phyloP scores from a whole-genome alignment of 2,329 filamentous ascomycete genomes.

The Didymella pomorum region DNA sequence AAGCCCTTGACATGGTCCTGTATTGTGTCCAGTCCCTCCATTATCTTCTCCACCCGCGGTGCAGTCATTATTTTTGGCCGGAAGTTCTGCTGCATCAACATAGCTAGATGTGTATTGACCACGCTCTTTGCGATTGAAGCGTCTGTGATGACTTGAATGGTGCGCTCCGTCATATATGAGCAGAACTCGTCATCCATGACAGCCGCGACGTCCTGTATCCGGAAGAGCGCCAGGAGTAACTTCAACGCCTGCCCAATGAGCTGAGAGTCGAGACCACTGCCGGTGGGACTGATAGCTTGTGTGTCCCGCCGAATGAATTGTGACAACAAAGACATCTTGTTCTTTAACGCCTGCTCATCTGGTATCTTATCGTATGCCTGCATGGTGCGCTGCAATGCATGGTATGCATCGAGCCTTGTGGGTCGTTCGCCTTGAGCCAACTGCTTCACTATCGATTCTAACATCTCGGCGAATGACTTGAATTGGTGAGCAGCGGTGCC shows the following conservation, averaged over 20 bases:
- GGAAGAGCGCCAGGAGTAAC: slow-evolving; percentile 78
- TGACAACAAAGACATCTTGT: slow-evolving; percentile 80
- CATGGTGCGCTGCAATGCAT: slow-evolving; percentile 76
- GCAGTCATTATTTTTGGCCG: slow-evolving; percentile 74
- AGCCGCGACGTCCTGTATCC: slow-evolving; percentile 73
- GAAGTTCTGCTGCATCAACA: slow-evolving; percentile 83
- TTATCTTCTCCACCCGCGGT: slow-evolving; percentile 73
- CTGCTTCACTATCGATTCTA: slow-evolving; percentile 84
- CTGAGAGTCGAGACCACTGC: slow-evolving; percentile 67
- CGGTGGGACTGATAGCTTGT: slow-evolving; percentile 64
- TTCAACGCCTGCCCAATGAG: slow-evolving; percentile 80
- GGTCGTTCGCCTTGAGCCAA: slow-evolving; percentile 77
- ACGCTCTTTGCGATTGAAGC: slow-evolving; percentile 75
- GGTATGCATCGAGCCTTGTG: slow-evolving; percentile 84
- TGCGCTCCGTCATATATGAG: slow-evolving; percentile 80
- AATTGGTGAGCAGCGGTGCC: slow-evolving; percentile 56
- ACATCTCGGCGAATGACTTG: slow-evolving; percentile 75
- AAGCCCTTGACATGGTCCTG: slow-evolving; percentile 79
- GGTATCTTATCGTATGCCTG: slow-evolving; percentile 85
- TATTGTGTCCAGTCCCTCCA: slow-evolving; percentile 75
- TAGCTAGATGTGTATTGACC: slow-evolving; percentile 78
- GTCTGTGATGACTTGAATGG: slow-evolving; percentile 77
- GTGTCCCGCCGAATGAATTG: slow-evolving; percentile 88
- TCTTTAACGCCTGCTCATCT: slow-evolving; percentile 51
- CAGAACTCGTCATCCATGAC: slow-evolving; percentile 81